Evolutionary conservation across 345 rosid genomes (phyloP).

Genomic region (Salix caprea): DNA sequence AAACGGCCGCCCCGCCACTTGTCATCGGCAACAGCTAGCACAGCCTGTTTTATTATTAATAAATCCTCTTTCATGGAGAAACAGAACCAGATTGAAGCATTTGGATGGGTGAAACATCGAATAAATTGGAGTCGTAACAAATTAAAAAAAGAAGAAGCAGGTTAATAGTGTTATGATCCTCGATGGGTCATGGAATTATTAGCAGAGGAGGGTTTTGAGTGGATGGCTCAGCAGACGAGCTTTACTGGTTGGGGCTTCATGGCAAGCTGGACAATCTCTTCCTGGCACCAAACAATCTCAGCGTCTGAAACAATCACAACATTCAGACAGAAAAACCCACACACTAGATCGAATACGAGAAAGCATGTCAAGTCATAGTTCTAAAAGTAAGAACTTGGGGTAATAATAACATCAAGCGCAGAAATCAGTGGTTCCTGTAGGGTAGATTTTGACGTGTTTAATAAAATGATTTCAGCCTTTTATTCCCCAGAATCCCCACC

Average conservation of each 20-base stretch:
- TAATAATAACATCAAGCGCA: background rate
- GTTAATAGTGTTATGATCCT: too few species aligned
- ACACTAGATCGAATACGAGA: background rate
- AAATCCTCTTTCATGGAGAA: too few species aligned
- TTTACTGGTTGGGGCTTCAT: slow-evolving; percentile 50
- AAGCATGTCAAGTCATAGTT: background rate
- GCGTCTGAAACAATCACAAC: slow-evolving; percentile 33
- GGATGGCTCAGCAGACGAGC: background rate
- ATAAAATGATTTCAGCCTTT: too few species aligned
- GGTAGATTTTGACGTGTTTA: too few species aligned
- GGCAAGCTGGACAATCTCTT: slow-evolving; percentile 56
- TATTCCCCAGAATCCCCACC: too few species aligned
- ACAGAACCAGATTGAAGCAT: too few species aligned
- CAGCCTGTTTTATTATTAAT: too few species aligned
- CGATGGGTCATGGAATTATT: background rate
- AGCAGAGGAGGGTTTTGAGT: background rate
- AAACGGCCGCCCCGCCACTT: too few species aligned
- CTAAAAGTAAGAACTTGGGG: background rate
- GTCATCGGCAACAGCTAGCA: too few species aligned
- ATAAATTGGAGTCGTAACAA: too few species aligned
- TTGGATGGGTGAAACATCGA: too few species aligned
- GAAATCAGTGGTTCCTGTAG: background rate
- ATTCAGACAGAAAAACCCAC: background rate
- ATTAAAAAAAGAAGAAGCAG: too few species aligned
- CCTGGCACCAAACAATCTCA: slow-evolving; percentile 78